Evolutionary conservation across 208 protist genomes (phyloP).

Genomic region (Crithidia sp.): DNA sequence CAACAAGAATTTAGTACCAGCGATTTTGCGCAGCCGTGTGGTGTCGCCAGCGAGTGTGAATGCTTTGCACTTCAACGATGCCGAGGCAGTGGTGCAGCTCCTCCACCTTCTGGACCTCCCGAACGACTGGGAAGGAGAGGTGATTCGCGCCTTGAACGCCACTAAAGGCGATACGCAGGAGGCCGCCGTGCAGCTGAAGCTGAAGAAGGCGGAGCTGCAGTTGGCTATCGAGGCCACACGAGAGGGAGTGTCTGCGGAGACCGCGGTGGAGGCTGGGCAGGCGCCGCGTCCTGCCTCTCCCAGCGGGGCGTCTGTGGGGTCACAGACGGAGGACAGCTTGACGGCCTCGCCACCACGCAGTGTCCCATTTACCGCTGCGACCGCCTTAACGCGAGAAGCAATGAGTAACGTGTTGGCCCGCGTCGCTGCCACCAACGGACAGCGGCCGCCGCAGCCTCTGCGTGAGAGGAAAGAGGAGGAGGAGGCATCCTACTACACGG

Average conservation of each 20-base stretch:
- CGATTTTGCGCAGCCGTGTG: slow-evolving; percentile 47
- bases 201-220: slow-evolving; percentile 45
- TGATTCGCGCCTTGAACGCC: slow-evolving; percentile 63
- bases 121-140: slow-evolving; percentile 54
- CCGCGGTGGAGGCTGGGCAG: not conserved
- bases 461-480: slow-evolving; percentile 4
- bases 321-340: slow-evolving; percentile 50
- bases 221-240: slow-evolving; percentile 7
- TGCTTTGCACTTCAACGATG: slow-evolving; percentile 59
- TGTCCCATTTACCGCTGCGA: no score
- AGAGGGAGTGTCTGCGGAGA: not conserved
- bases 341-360: slow-evolving; percentile 33
- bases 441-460: slow-evolving; percentile 9
- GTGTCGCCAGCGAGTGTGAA: slow-evolving; percentile 24
- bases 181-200: slow-evolving; percentile 37
- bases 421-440: slow-evolving; percentile 22
- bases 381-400: slow-evolving; percentile 7
- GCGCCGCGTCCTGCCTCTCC: not conserved
- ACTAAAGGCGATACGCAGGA: slow-evolving; percentile 66
- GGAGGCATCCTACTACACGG: slow-evolving; percentile 38
- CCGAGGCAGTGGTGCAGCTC: slow-evolving; percentile 58
- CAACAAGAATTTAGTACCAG: slow-evolving; percentile 61
- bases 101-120: slow-evolving; percentile 60
- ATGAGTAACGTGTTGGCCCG: slow-evolving; percentile 39
- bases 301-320: not conserved